phyloP scores from a whole-genome alignment of 73 alveolate species.

The Tetrahymena elliotti region DNA sequence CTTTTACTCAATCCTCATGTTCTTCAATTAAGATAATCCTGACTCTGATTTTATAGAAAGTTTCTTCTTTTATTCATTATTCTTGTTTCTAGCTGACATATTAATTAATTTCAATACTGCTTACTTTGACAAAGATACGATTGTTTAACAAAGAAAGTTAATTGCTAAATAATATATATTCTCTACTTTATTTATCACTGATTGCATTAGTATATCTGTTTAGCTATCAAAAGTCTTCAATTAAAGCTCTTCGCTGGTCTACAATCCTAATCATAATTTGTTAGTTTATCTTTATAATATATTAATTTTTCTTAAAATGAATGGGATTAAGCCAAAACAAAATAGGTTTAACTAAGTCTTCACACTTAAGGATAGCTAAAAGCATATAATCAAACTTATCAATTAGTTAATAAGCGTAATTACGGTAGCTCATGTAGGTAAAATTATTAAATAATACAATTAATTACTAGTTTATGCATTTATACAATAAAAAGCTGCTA shows the following conservation, averaged over 20 bases:
- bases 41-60: background rate
- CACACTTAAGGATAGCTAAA: background rate
- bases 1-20: background rate
- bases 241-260: background rate
- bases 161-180: background rate
- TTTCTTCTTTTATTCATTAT: background rate
- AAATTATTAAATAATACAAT: background rate
- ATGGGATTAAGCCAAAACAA: background rate
- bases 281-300: background rate
- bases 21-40: background rate
- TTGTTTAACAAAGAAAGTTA: background rate
- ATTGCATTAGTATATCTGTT: background rate
- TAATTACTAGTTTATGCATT: too few relatives aligned
- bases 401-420: background rate
- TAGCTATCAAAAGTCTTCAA: background rate
- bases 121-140: background rate
- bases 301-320: background rate
- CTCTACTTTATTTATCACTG: background rate
- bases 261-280: background rate
- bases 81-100: background rate
- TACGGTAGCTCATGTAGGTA: background rate
- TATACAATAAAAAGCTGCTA: background rate
- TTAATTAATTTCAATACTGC: background rate
- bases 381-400: background rate
- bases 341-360: background rate